Evolutionary conservation across 2,329 filamentous ascomycete genomes (phyloP).

Genomic region (Neurospora crassa): DNA sequence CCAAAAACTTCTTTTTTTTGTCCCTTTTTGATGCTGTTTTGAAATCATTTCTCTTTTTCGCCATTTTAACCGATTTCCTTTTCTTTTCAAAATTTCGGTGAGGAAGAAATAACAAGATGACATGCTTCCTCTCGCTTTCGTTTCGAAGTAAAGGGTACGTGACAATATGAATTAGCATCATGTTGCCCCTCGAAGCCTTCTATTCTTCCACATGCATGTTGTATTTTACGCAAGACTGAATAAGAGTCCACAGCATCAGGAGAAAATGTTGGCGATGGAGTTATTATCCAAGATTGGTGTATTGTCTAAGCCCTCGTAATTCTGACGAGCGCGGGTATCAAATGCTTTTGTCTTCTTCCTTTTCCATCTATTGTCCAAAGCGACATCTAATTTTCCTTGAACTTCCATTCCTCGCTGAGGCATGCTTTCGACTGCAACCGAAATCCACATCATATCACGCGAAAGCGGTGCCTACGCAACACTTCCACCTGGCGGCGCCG

Average conservation of each 20-base stretch:
- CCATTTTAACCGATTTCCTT: not conserved
- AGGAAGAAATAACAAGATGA: too few relatives aligned
- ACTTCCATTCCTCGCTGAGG: not conserved
- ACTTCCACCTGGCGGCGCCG: not conserved
- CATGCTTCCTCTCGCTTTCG: too few relatives aligned
- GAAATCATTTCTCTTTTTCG: not conserved
- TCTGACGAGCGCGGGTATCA: not conserved
- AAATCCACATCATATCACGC: not conserved
- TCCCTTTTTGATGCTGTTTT: not conserved
- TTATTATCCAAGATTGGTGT: not conserved
- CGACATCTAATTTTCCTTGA: not conserved
- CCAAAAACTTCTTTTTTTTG: not conserved
- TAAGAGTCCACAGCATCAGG: not conserved
- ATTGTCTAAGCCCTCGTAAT: not conserved
- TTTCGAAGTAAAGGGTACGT: too few relatives aligned
- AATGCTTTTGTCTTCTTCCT: not conserved
- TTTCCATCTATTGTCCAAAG: not conserved
- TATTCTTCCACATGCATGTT: too few relatives aligned
- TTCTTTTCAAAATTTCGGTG: not conserved
- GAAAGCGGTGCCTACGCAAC: not conserved
- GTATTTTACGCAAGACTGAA: not conserved
- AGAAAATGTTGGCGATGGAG: too few relatives aligned
- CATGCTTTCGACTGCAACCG: not conserved
- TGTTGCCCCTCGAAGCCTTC: too few relatives aligned
- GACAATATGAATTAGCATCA: too few relatives aligned